Conservation (phyloP, 768 basidiomycete genomes). For the Lactarius pseudohatsudake region DNA sequence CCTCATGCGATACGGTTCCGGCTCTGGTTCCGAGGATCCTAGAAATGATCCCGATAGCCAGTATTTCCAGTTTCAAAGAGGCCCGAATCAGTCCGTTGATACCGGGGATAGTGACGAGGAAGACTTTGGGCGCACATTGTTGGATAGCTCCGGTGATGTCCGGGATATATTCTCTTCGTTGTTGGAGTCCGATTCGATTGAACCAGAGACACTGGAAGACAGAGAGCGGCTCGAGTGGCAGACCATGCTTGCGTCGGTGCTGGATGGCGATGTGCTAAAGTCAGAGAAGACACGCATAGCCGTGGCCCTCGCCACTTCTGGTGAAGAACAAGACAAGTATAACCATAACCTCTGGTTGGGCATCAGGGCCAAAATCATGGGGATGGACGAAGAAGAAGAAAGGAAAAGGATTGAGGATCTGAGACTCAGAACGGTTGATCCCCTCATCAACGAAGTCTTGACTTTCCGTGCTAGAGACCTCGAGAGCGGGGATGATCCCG, state of each 20-base stretch:
- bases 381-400: conserved; percentile 80
- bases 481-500: conserved; percentile 39
- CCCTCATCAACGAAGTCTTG: conserved; percentile 80
- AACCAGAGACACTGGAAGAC: conserved; percentile 71
- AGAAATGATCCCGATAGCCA: conserved; percentile 82
- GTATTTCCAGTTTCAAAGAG: conserved; percentile 61
- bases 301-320: conserved; percentile 66
- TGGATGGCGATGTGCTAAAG: conserved; percentile 91
- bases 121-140: conserved; percentile 47
- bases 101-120: conserved; percentile 80
- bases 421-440: conserved; percentile 75
- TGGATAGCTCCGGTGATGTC: conserved; percentile 45
- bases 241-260: conserved; percentile 89
- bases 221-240: conserved; percentile 93
- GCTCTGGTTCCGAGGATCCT: conserved; percentile 60
- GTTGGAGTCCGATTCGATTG: conserved; percentile 61
- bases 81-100: conserved; percentile 64
- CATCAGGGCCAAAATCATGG: conserved; percentile 82
- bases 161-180: conserved; percentile 53
- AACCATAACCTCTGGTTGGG: conserved; percentile 84
- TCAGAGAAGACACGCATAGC: conserved; percentile 94
- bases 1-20: conserved; percentile 70
- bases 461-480: conserved; percentile 63
- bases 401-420: conserved; percentile 78
- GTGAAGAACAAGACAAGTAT: conserved; percentile 66